Evolutionary conservation across 2,329 filamentous ascomycete species (phyloP).

Genomic region (Penicillium polonicum): DNA sequence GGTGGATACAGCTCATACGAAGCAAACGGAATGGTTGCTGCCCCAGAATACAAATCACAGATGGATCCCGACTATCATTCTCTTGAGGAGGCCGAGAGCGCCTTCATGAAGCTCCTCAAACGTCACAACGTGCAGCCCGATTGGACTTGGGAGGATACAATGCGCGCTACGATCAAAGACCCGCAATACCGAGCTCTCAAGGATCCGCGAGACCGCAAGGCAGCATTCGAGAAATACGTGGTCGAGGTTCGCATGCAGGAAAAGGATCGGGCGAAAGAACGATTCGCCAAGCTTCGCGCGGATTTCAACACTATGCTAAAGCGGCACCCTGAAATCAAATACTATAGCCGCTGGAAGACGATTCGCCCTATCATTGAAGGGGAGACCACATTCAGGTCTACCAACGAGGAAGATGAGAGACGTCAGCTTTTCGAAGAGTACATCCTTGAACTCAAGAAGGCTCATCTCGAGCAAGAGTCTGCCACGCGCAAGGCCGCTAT

Average conservation of each 20-base stretch:
- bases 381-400: conserved; percentile 92
- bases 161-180: conserved; percentile 83
- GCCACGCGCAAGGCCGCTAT: conserved; percentile 74
- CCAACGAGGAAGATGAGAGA: conserved; percentile 81
- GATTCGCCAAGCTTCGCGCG: conserved; percentile 82
- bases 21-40: conserved; percentile 42
- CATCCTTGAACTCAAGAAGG: conserved; percentile 76
- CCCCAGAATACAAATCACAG: conserved; percentile 41
- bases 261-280: conserved; percentile 90
- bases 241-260: conserved; percentile 87
- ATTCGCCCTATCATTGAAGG: conserved; percentile 90
- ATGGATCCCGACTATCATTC: conserved; percentile 75
- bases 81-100: conserved; percentile 84
- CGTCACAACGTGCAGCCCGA: conserved; percentile 83
- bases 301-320: conserved; percentile 96
- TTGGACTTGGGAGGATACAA: conserved; percentile 88
- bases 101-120: conserved; percentile 86
- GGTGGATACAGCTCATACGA: conserved; percentile 46
- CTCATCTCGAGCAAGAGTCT: conserved; percentile 72
- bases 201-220: conserved; percentile 84
- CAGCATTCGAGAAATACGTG: conserved; percentile 93
- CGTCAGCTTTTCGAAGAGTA: conserved; percentile 93
- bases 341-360: conserved; percentile 96
- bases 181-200: conserved; percentile 90
- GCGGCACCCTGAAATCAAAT: conserved; percentile 93